Conservation (phyloP, 1,284 basidiomycete genomes). For the Ustilago nuda region DNA sequence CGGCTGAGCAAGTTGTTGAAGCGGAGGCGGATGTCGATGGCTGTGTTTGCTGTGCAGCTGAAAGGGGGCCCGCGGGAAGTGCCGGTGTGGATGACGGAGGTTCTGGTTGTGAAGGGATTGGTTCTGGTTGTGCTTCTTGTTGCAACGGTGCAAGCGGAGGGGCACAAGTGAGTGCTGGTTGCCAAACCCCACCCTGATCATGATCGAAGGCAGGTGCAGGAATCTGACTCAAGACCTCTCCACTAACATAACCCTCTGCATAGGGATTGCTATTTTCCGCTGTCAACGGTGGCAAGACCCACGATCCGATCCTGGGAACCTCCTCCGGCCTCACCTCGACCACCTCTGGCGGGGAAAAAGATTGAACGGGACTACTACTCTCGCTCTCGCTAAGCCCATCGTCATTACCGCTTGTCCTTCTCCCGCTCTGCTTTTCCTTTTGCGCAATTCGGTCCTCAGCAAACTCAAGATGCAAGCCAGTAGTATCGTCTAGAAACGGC, state of each 20-base stretch:
- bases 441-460: conserved; percentile 14
- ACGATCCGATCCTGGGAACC: conserved; percentile 32
- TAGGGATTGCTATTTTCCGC: conserved; percentile 35
- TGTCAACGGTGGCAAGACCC: conserved; percentile 37
- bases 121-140: conserved; percentile 5
- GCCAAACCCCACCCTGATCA: neutral
- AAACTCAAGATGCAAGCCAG: conserved; percentile 32
- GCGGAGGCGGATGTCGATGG: neutral
- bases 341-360: conserved; percentile 24
- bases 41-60: neutral
- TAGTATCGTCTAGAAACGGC: conserved; percentile 44
- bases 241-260: conserved; percentile 20
- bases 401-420: neutral
- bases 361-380: conserved; percentile 39
- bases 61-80: conserved; percentile 8
- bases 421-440: conserved; percentile 1
- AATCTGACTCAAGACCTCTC: conserved; percentile 40
- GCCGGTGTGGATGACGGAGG: conserved; percentile 24
- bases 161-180: conserved; percentile 8
- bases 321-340: conserved; percentile 16
- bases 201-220: conserved; percentile 8
- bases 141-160: neutral
- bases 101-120: conserved; percentile 27
- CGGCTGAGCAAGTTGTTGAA: conserved; percentile 9
- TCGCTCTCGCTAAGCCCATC: neutral